A percentile compares a stretch with the other conserved stretches of the same genome.
Evolutionary conservation across 108 stramenopile genomes (phyloP).

Genomic region (Skeletonema potamos): DNA sequence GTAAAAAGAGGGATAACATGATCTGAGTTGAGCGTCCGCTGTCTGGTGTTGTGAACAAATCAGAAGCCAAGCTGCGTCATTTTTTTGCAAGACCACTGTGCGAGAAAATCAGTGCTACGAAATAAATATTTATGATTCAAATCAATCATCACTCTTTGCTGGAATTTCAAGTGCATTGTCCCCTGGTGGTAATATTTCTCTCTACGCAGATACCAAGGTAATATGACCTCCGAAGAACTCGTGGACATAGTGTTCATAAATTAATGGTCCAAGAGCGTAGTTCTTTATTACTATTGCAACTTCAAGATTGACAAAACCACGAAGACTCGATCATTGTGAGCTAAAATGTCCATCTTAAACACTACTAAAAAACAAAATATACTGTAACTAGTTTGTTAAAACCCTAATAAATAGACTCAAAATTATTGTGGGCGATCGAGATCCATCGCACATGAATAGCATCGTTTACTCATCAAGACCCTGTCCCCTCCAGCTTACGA

Average conservation of each 20-base stretch:
- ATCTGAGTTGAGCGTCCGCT: no score
- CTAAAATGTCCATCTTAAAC: not conserved
- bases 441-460: not conserved
- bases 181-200: no score
- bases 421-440: not conserved
- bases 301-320: not conserved
- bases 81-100: no score
- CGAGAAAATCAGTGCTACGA: no score
- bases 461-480: slow-evolving; percentile 1
- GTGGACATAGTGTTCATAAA: no score
- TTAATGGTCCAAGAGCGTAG: not conserved
- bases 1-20: not conserved
- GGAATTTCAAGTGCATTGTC: no score
- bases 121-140: no score
- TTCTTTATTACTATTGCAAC: not conserved
- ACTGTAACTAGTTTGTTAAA: not conserved
- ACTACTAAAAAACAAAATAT: not conserved
- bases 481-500: slow-evolving; percentile 39
- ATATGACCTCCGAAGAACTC: no score
- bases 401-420: not conserved
- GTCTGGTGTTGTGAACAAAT: no score
- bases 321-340: not conserved
- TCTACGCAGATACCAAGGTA: no score
- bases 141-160: no score
- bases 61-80: no score